Conservation (phyloP, 257 asterid species). For the Euphrasia confusa region DNA sequence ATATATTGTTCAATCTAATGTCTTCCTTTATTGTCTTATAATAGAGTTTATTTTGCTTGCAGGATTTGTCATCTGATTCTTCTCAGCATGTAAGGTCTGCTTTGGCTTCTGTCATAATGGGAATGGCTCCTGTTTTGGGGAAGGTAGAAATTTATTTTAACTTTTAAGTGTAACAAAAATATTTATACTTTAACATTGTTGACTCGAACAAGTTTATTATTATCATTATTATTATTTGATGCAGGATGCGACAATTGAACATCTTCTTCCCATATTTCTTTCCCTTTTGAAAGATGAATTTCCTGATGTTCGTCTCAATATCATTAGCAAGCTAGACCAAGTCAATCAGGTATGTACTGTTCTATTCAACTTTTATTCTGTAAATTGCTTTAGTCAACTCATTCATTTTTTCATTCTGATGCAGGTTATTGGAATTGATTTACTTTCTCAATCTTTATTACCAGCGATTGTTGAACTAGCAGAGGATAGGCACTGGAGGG, state of each 20-base stretch:
- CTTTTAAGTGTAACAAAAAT: constrained; percentile 2
- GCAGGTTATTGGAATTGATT: constrained; percentile 80
- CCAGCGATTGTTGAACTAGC: constrained; percentile 91
- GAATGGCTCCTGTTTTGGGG: constrained; percentile 95
- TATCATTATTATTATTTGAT: no score
- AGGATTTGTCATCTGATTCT: constrained; percentile 97
- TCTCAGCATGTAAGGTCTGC: constrained; percentile 97
- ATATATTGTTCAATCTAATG: constrained; percentile 5
- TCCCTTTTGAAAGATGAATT: constrained; percentile 79
- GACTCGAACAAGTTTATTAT: background rate
- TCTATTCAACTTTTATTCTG: constrained; percentile 1
- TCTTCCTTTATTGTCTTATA: constrained; percentile 4
- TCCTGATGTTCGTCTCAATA: constrained; percentile 84
- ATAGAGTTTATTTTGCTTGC: constrained; percentile 25
- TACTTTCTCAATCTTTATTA: constrained; percentile 67
- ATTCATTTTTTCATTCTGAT: background rate
- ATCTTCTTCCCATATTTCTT: constrained; percentile 82
- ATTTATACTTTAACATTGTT: background rate
- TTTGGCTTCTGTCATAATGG: constrained; percentile 95
- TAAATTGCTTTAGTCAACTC: background rate
- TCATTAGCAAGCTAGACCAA: constrained; percentile 86
- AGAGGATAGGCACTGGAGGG: constrained; percentile 90
- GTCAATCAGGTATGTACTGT: constrained; percentile 68
- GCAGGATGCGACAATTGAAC: constrained; percentile 85
- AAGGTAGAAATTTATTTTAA: constrained; percentile 42